A percentile compares a stretch with the other conserved stretches of the same genome.
Conservation (phyloP, 2,329 filamentous ascomycete species). For the Penicillium hordei region DNA sequence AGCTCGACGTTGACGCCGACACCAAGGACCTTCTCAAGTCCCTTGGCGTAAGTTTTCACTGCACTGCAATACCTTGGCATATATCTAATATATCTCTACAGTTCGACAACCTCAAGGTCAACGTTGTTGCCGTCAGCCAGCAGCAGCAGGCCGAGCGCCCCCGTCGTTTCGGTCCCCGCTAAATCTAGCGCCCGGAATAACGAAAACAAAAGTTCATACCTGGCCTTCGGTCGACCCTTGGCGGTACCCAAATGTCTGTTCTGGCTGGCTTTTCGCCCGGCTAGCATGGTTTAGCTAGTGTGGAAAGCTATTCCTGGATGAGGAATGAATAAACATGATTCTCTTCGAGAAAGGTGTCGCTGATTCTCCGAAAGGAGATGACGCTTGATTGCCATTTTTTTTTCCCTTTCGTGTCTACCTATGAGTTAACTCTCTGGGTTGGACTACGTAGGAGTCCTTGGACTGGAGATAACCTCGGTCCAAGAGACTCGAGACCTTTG, state of each 20-base stretch:
- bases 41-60: slow-evolving; percentile 77
- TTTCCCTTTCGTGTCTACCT: slow-evolving; percentile 27
- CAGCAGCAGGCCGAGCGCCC: slow-evolving; percentile 80
- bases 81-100: slow-evolving; percentile 41
- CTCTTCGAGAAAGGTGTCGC: slow-evolving; percentile 76
- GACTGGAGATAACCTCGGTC: not conserved
- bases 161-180: slow-evolving; percentile 64
- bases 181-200: slow-evolving; percentile 22
- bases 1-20: slow-evolving; percentile 93
- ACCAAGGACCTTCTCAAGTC: slow-evolving; percentile 99
- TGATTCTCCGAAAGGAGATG: slow-evolving; percentile 70
- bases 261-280: slow-evolving; percentile 29
- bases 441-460: slow-evolving; percentile 26
- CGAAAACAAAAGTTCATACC: slow-evolving; percentile 27
- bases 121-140: slow-evolving; percentile 87
- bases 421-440: slow-evolving; percentile 10
- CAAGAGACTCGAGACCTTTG: slow-evolving; percentile 12
- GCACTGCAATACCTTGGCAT: not conserved
- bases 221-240: slow-evolving; percentile 34
- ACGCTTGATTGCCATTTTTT: slow-evolving; percentile 87
- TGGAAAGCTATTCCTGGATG: slow-evolving; percentile 32
- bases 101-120: slow-evolving; percentile 98
- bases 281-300: slow-evolving; percentile 31
- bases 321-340: slow-evolving; percentile 44
- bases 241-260: slow-evolving; percentile 28